phyloP scores from a whole-genome alignment of 441 rosid genomes.

The Theobroma grandiflorum region DNA sequence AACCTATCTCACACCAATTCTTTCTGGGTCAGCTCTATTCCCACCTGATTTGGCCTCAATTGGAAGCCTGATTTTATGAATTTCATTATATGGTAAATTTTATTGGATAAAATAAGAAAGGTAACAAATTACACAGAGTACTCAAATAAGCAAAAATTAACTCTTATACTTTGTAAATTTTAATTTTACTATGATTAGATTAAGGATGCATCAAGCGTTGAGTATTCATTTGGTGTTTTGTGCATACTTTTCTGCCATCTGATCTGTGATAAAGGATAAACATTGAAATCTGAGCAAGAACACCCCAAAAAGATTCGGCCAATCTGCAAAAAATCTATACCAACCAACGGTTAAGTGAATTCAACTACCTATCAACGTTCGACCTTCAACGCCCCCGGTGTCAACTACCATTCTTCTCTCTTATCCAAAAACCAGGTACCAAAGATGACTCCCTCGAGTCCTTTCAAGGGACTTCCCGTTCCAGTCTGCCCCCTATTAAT shows the following conservation, averaged over 20 bases:
- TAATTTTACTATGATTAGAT: no score
- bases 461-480: background rate
- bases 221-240: background rate
- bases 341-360: conserved; percentile 33
- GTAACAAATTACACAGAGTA: no score
- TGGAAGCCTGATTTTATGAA: background rate
- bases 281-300: background rate
- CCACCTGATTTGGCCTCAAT: background rate
- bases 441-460: background rate
- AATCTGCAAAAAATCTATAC: background rate
- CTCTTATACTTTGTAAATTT: no score
- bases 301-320: background rate
- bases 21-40: background rate
- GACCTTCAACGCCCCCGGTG: conserved; percentile 27
- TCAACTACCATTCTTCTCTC: conserved; percentile 63
- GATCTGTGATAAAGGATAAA: background rate
- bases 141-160: no score
- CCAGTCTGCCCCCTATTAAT: conserved; percentile 33
- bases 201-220: background rate
- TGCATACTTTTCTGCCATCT: background rate
- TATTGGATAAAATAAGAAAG: no score
- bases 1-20: no score
- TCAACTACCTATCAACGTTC: conserved; percentile 72
- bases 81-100: no score
- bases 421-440: background rate